Evolutionary conservation across 2,329 filamentous ascomycete species (phyloP), one percentile per base, ranked within the genome.

Genomic region (Coniochaeta ligniaria): DNA sequence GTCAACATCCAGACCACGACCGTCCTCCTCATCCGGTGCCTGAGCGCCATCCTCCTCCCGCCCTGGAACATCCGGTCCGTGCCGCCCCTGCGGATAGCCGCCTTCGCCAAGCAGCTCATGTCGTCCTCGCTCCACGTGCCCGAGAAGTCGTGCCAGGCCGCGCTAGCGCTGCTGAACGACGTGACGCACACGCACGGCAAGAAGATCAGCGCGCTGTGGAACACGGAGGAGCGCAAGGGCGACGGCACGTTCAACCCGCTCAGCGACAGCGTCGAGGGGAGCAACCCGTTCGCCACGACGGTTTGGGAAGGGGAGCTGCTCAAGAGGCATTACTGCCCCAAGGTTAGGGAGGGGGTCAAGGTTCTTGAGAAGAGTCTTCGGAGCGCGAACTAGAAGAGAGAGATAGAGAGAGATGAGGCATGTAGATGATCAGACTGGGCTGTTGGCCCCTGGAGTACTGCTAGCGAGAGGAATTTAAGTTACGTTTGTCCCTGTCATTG

Each of bases 1-100:
- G 86, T 99, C 77, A 98, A 99, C 76, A 87, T 97, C 60, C 90
- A 96, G 70, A 99, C 95, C 0, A 96, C 93, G 0, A 95, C 93
- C 2, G 92, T 97, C 20, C 87, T 99, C 28, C 85, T 99, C 59
- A 83, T 98, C 63, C 90, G 93, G 64, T 95, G 91, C 58, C 81
- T 99, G 6, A 90, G 91, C 6, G 88, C 89, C 2, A 85, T 93
- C 35, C 85, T 99, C 22, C 81, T 96, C 0, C 92, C 94, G 0
- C 78, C 85, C 55, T 85, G 88, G 75, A 84, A 89, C 73, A 80
- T 91, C 68, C 83, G 90, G 70, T 82, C 89, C 61, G 83, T 92
- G 2, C 92, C 95, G 0, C 92, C 93, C 0, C 75, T 93, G 22
- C 87, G 92, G 17, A 82, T 98, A n/a, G 94, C 92, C 14, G 91